phyloP scores from a whole-genome alignment of 2,329 filamentous ascomycete genomes.

The Hypoxylon sp. region DNA sequence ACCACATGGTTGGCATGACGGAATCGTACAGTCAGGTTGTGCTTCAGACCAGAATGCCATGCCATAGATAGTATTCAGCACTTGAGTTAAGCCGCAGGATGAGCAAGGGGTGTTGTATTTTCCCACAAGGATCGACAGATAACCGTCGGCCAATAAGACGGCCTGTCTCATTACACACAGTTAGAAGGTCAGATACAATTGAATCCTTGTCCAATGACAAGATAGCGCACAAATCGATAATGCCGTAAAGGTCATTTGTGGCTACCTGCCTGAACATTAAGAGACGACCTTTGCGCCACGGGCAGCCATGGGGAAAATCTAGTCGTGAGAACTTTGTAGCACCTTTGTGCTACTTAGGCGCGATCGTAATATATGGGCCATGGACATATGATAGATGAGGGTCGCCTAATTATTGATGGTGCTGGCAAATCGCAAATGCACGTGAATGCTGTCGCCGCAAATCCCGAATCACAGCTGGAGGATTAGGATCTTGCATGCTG shows the following conservation, averaged over 20 bases:
- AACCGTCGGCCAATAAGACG: constrained; percentile 29
- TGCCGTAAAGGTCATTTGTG: constrained; percentile 11
- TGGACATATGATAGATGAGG: constrained; percentile 10
- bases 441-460: constrained; percentile 36
- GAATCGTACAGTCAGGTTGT: constrained; percentile 33
- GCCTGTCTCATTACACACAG: constrained; percentile 29
- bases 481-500: constrained; percentile 37
- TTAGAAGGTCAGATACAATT: constrained; percentile 37
- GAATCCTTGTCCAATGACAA: constrained; percentile 32
- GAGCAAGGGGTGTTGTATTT: constrained; percentile 20
- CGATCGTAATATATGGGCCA: constrained; percentile 2
- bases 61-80: constrained; percentile 26
- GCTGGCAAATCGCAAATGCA: constrained; percentile 38
- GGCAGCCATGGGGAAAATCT: constrained; percentile 1
- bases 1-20: constrained; percentile 40
- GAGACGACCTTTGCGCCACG: constrained; percentile 7
- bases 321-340: constrained; percentile 6
- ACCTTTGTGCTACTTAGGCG: constrained; percentile 9
- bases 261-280: not conserved
- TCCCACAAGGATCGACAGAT: constrained; percentile 38
- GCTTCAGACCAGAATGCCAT: constrained; percentile 27
- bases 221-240: constrained; percentile 37
- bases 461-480: constrained; percentile 36
- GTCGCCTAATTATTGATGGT: no score
- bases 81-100: constrained; percentile 36